Evolutionary conservation across 768 basidiomycete genomes (phyloP).

Genomic region (Mrakia blollopis): DNA sequence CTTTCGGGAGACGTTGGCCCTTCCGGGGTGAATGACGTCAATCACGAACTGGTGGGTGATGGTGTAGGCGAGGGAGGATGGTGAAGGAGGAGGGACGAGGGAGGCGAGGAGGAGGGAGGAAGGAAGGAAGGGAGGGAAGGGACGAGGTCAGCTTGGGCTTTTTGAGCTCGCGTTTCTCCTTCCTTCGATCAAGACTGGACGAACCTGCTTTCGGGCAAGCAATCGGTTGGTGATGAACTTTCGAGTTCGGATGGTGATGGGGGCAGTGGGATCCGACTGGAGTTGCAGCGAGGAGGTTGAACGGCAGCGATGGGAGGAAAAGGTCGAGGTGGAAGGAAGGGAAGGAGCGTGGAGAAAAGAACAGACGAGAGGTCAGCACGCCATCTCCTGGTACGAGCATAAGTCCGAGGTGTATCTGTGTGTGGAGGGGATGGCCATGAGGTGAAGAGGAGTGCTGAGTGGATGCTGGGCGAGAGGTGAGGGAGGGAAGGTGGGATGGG

Average conservation of each 20-base stretch:
- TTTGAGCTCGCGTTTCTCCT: conserved; percentile 34
- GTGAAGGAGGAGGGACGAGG: neutral
- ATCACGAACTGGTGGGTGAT: conserved; percentile 10
- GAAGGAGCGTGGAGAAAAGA: neutral
- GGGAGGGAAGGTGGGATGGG: neutral
- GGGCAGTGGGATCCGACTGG: conserved; percentile 47
- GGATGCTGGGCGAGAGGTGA: neutral
- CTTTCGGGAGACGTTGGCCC: conserved; percentile 84
- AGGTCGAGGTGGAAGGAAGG: neutral
- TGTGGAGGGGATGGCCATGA: neutral
- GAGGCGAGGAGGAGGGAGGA: neutral
- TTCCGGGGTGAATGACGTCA: conserved; percentile 90
- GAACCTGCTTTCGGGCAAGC: conserved; percentile 87
- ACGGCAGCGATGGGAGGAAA: neutral
- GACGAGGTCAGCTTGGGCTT: conserved; percentile 49
- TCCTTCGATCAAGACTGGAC: neutral
- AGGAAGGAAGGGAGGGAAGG: neutral
- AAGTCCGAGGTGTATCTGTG: neutral
- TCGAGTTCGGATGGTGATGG: conserved; percentile 93
- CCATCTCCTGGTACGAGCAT: neutral
- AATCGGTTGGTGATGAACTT: conserved; percentile 99
- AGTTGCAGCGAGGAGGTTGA: neutral
- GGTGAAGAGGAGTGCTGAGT: neutral
- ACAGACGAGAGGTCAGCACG: neutral
- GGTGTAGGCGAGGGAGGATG: neutral